Conservation (phyloP, 768 basidiomycete genomes). For the Leccinum arenicola region DNA sequence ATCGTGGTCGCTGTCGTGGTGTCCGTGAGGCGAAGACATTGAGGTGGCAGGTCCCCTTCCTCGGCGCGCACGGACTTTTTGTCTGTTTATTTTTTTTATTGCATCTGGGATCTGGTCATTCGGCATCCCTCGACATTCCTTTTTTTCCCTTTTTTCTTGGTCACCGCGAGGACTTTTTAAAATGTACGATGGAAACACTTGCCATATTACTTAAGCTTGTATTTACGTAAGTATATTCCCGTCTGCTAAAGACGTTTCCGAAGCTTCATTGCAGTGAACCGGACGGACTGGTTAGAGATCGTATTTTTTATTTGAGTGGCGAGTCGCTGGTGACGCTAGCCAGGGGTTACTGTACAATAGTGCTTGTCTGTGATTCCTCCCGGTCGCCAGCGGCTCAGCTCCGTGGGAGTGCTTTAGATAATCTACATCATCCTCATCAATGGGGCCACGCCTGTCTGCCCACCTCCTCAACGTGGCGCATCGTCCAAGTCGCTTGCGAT, state of each 20-base stretch:
- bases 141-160: neutral
- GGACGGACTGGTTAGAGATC: too few species aligned
- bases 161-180: neutral
- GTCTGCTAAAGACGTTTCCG: neutral
- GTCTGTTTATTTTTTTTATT: neutral
- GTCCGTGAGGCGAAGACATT: constrained; percentile 11
- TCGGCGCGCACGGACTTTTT: neutral
- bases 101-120: neutral
- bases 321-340: too few species aligned
- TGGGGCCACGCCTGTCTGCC: neutral
- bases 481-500: neutral
- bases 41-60: constrained; percentile 13
- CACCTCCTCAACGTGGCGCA: too few species aligned
- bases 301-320: too few species aligned
- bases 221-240: neutral
- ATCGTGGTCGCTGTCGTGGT: constrained; percentile 24
- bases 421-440: neutral
- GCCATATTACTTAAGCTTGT: constrained; percentile 6
- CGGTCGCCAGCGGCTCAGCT: too few species aligned
- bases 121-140: constrained; percentile 4
- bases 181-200: constrained; percentile 10
- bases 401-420: neutral
- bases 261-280: neutral
- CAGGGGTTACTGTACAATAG: too few species aligned
- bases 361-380: too few species aligned